Conservation (phyloP, 2,329 filamentous ascomycete species). For the Cucurbitaria berberidis region DNA sequence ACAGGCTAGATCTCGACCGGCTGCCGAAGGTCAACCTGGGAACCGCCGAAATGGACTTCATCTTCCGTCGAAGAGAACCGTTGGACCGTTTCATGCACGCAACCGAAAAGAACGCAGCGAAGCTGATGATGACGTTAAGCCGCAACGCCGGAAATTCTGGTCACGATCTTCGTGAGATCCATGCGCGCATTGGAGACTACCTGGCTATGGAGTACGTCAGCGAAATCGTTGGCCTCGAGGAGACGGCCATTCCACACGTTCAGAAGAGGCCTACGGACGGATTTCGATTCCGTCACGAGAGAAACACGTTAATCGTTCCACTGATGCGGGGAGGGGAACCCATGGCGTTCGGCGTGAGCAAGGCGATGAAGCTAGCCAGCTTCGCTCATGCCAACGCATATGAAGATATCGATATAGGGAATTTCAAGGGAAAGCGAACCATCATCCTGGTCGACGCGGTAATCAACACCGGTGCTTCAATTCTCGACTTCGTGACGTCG, state of each 20-base stretch:
- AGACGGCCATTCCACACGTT: conserved; percentile 59
- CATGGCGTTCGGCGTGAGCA: conserved; percentile 65
- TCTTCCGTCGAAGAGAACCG: no score
- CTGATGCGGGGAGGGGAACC: conserved; percentile 69
- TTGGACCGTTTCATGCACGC: no score
- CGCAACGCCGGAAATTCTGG: conserved; percentile 58
- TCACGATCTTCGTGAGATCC: conserved; percentile 56
- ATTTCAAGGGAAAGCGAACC: conserved; percentile 50
- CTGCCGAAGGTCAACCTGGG: conserved; percentile 55
- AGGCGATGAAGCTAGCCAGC: conserved; percentile 59
- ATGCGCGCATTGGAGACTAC: conserved; percentile 59
- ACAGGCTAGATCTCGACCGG: conserved; percentile 51
- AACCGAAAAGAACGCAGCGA: conserved; percentile 53
- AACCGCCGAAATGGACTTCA: no score
- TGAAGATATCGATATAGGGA: conserved; percentile 51
- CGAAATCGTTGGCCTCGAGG: conserved; percentile 58
- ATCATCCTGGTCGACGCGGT: conserved; percentile 67
- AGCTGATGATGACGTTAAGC: conserved; percentile 61
- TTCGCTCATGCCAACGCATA: conserved; percentile 57
- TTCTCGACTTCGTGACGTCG: conserved; percentile 60
- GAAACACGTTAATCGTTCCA: conserved; percentile 60
- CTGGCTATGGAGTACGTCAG: conserved; percentile 59
- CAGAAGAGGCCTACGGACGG: conserved; percentile 56
- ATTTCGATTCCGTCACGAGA: conserved; percentile 56
- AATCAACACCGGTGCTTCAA: conserved; percentile 62